Percentiles rank a stretch among this genome's conserved stretches.
Conservation (phyloP, 495 filamentous ascomycete species). For the Penicillium pulvis region DNA sequence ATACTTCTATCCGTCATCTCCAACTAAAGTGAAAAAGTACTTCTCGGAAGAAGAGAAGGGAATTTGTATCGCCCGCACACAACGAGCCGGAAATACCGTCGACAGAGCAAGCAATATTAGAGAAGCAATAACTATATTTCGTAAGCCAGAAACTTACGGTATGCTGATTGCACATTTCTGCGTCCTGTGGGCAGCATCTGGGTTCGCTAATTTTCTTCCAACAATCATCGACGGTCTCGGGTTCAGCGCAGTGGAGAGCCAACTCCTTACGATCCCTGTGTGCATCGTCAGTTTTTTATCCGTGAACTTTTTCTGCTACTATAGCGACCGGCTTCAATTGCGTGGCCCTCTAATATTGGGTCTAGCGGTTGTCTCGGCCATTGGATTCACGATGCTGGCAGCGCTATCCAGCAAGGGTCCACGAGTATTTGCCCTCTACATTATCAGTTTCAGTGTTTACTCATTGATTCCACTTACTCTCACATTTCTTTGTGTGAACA, state of each 20-base stretch:
- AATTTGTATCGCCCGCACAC: background rate
- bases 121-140: background rate
- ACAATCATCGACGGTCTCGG: background rate
- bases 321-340: background rate
- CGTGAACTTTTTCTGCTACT: background rate
- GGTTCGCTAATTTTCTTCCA: background rate
- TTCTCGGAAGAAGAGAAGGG: background rate
- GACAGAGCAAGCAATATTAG: background rate
- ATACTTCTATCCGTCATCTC: background rate
- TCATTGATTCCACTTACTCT: background rate
- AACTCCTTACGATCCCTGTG: background rate
- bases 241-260: background rate
- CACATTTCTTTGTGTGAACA: background rate
- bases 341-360: background rate
- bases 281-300: background rate
- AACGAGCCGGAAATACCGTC: background rate
- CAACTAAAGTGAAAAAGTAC: background rate
- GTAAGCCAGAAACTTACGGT: background rate
- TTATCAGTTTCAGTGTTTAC: background rate
- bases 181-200: background rate
- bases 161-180: background rate
- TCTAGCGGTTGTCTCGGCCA: background rate
- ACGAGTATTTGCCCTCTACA: background rate
- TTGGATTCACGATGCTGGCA: background rate
- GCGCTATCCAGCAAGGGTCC: background rate